phyloP scores from a whole-genome alignment of 1,139 yeast species.

The Blastobotrys raffinosifermentans region DNA sequence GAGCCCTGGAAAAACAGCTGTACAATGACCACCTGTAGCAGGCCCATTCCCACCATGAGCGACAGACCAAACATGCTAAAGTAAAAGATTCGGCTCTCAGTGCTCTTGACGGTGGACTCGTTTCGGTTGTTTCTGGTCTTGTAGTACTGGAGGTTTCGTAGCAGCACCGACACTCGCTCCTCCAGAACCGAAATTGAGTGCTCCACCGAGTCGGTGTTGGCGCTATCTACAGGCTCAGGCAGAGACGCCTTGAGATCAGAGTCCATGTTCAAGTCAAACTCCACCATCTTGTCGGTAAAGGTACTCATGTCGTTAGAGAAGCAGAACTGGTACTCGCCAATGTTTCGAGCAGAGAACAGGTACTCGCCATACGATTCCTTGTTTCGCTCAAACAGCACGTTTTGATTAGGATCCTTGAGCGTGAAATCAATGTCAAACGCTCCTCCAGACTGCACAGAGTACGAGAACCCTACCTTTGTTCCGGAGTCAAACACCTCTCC shows the following conservation, averaged over 20 bases:
- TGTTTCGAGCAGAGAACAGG: slow-evolving; percentile 56
- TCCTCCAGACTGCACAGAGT: slow-evolving; percentile 91
- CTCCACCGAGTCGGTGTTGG: slow-evolving; percentile 45
- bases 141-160: slow-evolving; percentile 70
- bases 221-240: slow-evolving; percentile 52
- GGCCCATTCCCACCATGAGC: slow-evolving; percentile 81
- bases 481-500: slow-evolving; percentile 60
- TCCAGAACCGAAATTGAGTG: slow-evolving; percentile 56
- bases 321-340: slow-evolving; percentile 91
- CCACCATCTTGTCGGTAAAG: slow-evolving; percentile 81
- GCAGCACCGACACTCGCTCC: slow-evolving; percentile 55
- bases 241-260: slow-evolving; percentile 57
- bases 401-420: slow-evolving; percentile 63
- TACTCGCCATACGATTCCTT: slow-evolving; percentile 85
- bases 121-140: slow-evolving; percentile 90
- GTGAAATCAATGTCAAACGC: slow-evolving; percentile 77
- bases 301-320: slow-evolving; percentile 84
- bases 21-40: slow-evolving; percentile 74
- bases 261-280: slow-evolving; percentile 61
- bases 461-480: slow-evolving; percentile 70
- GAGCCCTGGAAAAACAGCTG: slow-evolving; percentile 82
- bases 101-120: slow-evolving; percentile 83
- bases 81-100: slow-evolving; percentile 80
- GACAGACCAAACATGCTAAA: slow-evolving; percentile 77
- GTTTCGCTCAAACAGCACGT: slow-evolving; percentile 50